These are phyloP conservation scores for Colletotrichum camelliae DNA, from an alignment of 2,329 filamentous ascomycete genomes.

Conservation along the genomic window DNA sequence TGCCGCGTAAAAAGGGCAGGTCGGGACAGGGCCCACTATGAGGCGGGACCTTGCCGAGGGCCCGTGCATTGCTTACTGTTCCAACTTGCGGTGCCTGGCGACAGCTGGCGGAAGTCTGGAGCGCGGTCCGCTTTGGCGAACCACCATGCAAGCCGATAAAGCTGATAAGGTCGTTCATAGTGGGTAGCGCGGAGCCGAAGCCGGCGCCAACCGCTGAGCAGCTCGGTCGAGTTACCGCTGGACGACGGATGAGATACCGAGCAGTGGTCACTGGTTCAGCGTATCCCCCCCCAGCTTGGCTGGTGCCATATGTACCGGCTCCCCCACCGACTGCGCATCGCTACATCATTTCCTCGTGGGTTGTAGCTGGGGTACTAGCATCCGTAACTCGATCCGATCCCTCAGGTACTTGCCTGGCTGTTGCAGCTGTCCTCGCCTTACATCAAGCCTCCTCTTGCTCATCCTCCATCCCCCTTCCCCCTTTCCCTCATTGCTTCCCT, in stretches of 20 bases:
- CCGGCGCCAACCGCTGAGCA: neutral
- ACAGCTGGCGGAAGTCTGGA: neutral
- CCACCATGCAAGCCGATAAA: neutral
- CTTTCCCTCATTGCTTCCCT: neutral
- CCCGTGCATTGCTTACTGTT: neutral
- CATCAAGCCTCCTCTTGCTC: neutral
- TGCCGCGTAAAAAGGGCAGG: slow-evolving; percentile 12
- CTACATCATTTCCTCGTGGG: neutral
- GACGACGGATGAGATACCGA: neutral
- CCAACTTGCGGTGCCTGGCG: neutral
- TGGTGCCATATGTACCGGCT: slow-evolving; percentile 9
- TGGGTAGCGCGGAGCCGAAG: neutral
- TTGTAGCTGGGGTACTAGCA: slow-evolving; percentile 1
- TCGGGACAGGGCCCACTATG: neutral
- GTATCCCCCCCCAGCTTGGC: neutral
- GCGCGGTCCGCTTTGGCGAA: neutral
- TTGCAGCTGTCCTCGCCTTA: neutral
- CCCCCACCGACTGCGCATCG: neutral
- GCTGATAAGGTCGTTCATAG: neutral
- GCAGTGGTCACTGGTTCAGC: neutral
- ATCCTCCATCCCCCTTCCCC: neutral
- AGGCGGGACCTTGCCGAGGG: slow-evolving; percentile 2
- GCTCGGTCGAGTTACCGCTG: slow-evolving; percentile 13
- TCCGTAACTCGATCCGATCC: neutral
- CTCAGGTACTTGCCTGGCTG: neutral